Base-by-base conservation (phyloP, 2,329 filamentous ascomycete species). In the Achaetomium macrosporum region DNA sequence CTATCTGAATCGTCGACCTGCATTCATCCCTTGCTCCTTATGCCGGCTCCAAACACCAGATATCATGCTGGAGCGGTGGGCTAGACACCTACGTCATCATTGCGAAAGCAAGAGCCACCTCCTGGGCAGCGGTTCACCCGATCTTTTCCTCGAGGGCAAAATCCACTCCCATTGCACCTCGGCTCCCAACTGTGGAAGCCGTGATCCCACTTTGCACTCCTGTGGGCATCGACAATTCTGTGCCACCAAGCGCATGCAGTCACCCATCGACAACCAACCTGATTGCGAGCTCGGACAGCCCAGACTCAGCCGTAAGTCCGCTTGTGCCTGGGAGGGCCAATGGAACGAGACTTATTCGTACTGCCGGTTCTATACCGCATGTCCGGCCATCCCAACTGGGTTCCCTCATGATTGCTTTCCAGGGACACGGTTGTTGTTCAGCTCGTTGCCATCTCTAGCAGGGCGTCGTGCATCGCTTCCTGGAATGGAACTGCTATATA, bases 241-340 rank as follows among this genome's bases (percentile, higher is more conserved):
- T 46, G 49, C 30, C 16, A 45, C 49, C 43, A 36, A 8, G 31
- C 31, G 16, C 51, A 41, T 53, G 51, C 51, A 44, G 40, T 40
- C 35, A 36, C 33, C 50, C 50, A 40, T 48, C 50, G 19, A 39
- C 41, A 15, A 36, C n/a, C 10, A 44, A 36, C 45, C 40, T 31
- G 44, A 43, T 52, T 52, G 37, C 36, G 7, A 35, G 49, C 49
- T 36, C 36, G 30, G 11, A 16, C 35, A 36, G 42, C 40, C 39
- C 47, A 37, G 47, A 11, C 36, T 7, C 36, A 36, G 16, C 49
- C 39, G 11, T 25, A 10, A 17, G 46, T 25, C 42, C 46, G 46
- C 46, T 48, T 42, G 46, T 25, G 29, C 19, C 20, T 8, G 41
- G n/a, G n/a, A 13, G 20, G n/a, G 8, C 17, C 41, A 20, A 42